phyloP scores from a whole-genome alignment of 2,329 filamentous ascomycete species.

The Aspergillus latus region DNA sequence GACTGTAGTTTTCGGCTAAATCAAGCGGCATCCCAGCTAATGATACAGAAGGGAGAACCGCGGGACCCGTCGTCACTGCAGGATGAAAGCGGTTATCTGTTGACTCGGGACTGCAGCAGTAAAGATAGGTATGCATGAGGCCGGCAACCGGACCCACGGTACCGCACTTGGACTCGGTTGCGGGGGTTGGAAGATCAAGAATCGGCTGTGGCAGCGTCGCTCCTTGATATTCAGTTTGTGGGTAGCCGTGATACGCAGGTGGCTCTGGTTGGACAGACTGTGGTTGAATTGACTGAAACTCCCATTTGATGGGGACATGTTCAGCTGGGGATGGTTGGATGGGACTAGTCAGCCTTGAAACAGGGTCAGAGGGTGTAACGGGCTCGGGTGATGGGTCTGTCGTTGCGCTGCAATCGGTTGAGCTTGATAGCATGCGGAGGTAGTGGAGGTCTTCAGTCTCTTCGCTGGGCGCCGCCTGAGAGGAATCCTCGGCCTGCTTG shows the following conservation, averaged over 20 bases:
- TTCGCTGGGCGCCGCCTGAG: conserved; percentile 34
- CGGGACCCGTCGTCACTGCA: conserved; percentile 18
- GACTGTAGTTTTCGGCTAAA: conserved; percentile 28
- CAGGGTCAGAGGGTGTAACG: conserved; percentile 34
- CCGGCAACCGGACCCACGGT: conserved; percentile 15
- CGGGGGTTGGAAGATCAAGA: conserved; percentile 19
- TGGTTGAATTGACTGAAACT: conserved; percentile 22
- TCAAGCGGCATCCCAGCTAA: conserved; percentile 23
- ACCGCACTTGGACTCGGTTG: conserved; percentile 16
- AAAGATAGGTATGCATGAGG: conserved; percentile 25
- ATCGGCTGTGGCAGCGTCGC: conserved; percentile 23
- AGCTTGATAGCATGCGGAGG: conserved; percentile 36
- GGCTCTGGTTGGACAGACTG: conserved; percentile 13
- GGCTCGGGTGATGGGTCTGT: conserved; percentile 43
- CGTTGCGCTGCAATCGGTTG: conserved; percentile 38
- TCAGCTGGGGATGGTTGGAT: conserved; percentile 21
- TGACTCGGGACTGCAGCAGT: conserved; percentile 13
- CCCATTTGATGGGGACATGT: conserved; percentile 29
- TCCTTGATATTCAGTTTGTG: conserved; percentile 23
- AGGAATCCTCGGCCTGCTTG: conserved; percentile 43
- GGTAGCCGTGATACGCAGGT: conserved; percentile 22
- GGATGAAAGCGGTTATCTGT: conserved; percentile 20
- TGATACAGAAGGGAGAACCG: conserved; percentile 15
- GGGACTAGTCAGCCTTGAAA: conserved; percentile 25
- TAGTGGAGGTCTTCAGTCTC: conserved; percentile 40